Base-by-base conservation (phyloP, 768 basidiomycete species). In the Russula lepida region DNA sequence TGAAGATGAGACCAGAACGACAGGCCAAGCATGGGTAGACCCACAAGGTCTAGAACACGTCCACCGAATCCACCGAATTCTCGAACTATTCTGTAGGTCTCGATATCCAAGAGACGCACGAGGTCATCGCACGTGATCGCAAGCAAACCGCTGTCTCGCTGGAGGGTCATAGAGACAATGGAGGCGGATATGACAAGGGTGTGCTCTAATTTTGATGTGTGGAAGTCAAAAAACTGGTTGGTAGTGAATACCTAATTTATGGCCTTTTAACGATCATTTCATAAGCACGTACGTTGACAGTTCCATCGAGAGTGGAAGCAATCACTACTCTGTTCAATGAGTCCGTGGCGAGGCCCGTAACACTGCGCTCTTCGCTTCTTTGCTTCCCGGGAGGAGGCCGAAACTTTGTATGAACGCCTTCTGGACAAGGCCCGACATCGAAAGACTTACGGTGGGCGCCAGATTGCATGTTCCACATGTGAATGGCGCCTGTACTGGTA, bases 391-490 rank as follows among this genome's bases (percentile, higher is more conserved):
- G 70, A 46, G 67, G 74, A 55, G 78, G 73, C 8, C 81, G 76
- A 54, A 67, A 68, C 48, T 67, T 66, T 23, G 74, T 76, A 7
- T 74, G 66, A 8, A 79, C 79, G 63, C 82, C 83, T 23, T 78
- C 72, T 25, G 88, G 87, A 68, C 80, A 82, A 23, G 79, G 72
- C 0, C 86, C 88, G 25, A 95, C 69, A 62, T 78, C 75, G 71
- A 90, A 98, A 1, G 80, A 78, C 73, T 88, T 90, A 48, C 95
- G 80, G 67, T 82, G 81, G 60, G 94, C 81, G 1, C 97, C 97
- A 4, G 90, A 93, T 72, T 99, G 95, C 85, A 99, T 84, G 70
- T 98, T 99, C 89, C 92, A 98, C 86, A 95, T 86, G 60, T 84
- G 73, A 41, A 98, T 88, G 27, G 79, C 79, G 2, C 91, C 89